Conservation (phyloP, 2,329 filamentous ascomycete genomes). For the Neonectria coccinea region DNA sequence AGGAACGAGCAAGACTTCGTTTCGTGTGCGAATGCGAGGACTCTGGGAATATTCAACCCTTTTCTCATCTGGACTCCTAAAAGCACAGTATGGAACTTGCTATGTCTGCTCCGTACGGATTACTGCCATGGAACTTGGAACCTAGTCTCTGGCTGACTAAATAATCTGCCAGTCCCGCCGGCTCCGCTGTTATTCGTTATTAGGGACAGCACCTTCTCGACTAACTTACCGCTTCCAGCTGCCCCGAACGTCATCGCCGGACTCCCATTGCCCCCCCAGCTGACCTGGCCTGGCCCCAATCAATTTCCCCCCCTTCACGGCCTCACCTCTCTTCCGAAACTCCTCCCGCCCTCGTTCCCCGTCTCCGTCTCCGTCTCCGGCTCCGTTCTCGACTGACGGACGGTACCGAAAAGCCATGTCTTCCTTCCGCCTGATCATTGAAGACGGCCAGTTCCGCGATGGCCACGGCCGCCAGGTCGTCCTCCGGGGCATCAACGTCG, state of each 20-base stretch:
- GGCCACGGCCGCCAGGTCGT: constrained; percentile 84
- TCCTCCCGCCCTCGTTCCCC: constrained; percentile 8
- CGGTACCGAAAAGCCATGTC: constrained; percentile 66
- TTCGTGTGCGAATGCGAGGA: not conserved
- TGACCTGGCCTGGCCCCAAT: constrained; percentile 33
- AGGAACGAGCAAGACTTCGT: too few relatives aligned
- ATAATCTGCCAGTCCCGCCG: constrained; percentile 5
- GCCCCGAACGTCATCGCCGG: constrained; percentile 42
- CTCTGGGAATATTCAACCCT: not conserved
- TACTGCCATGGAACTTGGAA: too few relatives aligned
- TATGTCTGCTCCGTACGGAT: too few relatives aligned
- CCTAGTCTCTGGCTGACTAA: constrained; percentile 37
- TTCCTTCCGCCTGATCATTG: constrained; percentile 81
- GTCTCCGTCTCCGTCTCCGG: not conserved
- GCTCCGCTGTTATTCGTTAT: constrained; percentile 21
- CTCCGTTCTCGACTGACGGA: constrained; percentile 8
- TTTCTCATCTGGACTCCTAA: too few relatives aligned
- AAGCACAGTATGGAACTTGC: not conserved
- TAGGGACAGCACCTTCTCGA: not conserved
- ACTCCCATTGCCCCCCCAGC: constrained; percentile 17
- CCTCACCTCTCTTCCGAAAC: constrained; percentile 14
- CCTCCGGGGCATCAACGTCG: constrained; percentile 93
- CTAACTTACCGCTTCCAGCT: constrained; percentile 10
- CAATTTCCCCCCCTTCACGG: constrained; percentile 31
- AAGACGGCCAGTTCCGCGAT: constrained; percentile 88